Evolutionary conservation across 805 yeast genomes (phyloP).

Genomic region (Candida sithepensis): DNA sequence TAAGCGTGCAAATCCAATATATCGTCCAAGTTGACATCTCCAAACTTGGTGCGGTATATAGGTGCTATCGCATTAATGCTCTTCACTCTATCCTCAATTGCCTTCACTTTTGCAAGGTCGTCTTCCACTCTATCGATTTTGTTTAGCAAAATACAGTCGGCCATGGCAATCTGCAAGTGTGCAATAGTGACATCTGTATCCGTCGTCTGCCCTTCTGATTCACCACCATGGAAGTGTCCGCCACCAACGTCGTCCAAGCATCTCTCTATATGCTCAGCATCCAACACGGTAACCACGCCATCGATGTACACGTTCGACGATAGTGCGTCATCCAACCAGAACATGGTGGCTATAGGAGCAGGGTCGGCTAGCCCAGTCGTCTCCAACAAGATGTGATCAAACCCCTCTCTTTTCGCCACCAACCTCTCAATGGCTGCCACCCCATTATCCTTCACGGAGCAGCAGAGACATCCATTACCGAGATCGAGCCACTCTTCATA

Average conservation of each 20-base stretch:
- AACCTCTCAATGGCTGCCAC: constrained; percentile 90
- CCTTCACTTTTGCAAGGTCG: constrained; percentile 19
- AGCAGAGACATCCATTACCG: constrained; percentile 95
- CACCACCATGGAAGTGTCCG: constrained; percentile 50
- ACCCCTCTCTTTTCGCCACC: constrained; percentile 59
- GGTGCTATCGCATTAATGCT: constrained; percentile 70
- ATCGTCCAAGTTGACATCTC: constrained; percentile 63
- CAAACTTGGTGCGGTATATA: constrained; percentile 62
- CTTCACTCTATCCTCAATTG: constrained; percentile 31
- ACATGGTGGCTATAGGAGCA: constrained; percentile 94
- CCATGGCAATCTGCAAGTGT: constrained; percentile 83
- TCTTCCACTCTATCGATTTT: constrained; percentile 58
- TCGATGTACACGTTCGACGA: constrained; percentile 83
- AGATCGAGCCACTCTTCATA: constrained; percentile 94
- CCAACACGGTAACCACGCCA: constrained; percentile 87
- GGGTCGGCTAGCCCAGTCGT: constrained; percentile 98
- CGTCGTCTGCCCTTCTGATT: constrained; percentile 32
- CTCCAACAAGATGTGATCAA: constrained; percentile 89
- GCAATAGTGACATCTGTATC: constrained; percentile 56
- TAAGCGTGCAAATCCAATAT: constrained; percentile 81
- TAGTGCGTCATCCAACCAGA: constrained; percentile 93
- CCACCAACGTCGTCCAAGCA: constrained; percentile 72
- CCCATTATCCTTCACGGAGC: constrained; percentile 93
- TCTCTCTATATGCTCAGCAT: constrained; percentile 58
- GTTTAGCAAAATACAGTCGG: constrained; percentile 78